Percentiles rank a stretch among this genome's conserved stretches.
Evolutionary conservation across 345 rosid genomes (phyloP).

Genomic region (Arabidopsis thaliana): DNA sequence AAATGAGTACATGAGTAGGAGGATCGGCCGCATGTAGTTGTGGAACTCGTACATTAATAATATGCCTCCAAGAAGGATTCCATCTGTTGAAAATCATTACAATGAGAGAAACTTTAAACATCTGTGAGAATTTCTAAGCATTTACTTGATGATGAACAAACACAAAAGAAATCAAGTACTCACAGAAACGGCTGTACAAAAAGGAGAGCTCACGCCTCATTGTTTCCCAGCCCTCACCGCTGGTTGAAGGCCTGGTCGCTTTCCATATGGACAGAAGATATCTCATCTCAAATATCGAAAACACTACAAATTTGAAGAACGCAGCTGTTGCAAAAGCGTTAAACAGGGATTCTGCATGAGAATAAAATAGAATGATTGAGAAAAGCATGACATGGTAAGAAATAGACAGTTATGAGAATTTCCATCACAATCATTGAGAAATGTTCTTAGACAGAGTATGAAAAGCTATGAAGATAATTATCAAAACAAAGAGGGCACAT

Average conservation of each 20-base stretch:
- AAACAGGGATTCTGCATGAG: conserved; percentile 82
- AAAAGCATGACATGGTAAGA: conserved; percentile 13
- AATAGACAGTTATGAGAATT: background rate
- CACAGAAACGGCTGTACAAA: conserved; percentile 97
- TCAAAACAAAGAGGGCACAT: background rate
- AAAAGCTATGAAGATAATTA: background rate
- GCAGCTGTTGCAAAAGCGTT: conserved; percentile 99
- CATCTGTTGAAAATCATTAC: conserved; percentile 62
- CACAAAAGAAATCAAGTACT: conserved; percentile 45
- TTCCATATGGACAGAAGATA: conserved; percentile 98
- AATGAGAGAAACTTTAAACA: conserved; percentile 29
- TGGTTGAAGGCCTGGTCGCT: conserved; percentile 87
- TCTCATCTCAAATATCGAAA: conserved; percentile 99
- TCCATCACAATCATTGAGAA: conserved; percentile 11
- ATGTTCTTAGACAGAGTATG: background rate
- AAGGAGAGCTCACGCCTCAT: conserved; percentile 97
- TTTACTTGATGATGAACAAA: conserved; percentile 17
- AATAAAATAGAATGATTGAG: conserved; percentile 32
- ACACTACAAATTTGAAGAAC: conserved; percentile 98
- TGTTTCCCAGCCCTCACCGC: conserved; percentile 96
- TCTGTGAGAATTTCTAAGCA: conserved; percentile 4
- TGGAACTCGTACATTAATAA: conserved; percentile 94
- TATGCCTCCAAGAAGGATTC: conserved; percentile 97
- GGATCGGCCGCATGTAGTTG: conserved; percentile 73
- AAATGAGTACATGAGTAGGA: conserved; percentile 84